Conservation (phyloP, 495 filamentous ascomycete genomes). For the Darksidea phi region DNA sequence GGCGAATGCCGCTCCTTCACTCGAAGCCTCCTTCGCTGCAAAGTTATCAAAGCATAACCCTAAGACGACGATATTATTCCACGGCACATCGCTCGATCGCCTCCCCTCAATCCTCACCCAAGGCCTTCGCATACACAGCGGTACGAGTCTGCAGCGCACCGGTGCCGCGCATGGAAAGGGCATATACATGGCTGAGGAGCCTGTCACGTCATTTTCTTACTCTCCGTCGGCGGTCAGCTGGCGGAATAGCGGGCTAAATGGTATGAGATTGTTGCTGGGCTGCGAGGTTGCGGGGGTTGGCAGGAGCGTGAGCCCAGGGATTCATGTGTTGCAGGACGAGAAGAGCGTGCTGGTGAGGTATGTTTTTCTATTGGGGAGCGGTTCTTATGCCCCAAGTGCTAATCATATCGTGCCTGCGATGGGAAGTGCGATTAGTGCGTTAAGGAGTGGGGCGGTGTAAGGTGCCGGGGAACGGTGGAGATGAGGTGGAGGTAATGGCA, state of each 20-base stretch:
- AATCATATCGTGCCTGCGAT: constrained; percentile 36
- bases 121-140: constrained; percentile 35
- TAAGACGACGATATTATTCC: constrained; percentile 37
- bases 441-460: constrained; percentile 28
- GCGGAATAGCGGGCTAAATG: constrained; percentile 31
- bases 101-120: constrained; percentile 39
- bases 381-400: constrained; percentile 21
- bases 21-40: constrained; percentile 33
- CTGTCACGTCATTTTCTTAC: constrained; percentile 34
- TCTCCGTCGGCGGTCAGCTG: constrained; percentile 22
- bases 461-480: neutral
- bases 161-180: constrained; percentile 41
- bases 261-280: constrained; percentile 37
- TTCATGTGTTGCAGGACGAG: constrained; percentile 39
- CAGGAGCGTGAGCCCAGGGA: constrained; percentile 11
- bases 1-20: constrained; percentile 36
- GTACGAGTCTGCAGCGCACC: constrained; percentile 36
- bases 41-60: constrained; percentile 4
- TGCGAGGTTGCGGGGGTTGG: constrained; percentile 38
- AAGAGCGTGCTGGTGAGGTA: constrained; percentile 39
- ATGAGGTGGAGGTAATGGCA: neutral
- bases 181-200: constrained; percentile 42
- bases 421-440: constrained; percentile 35
- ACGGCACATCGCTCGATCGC: constrained; percentile 41
- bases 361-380: constrained; percentile 36